Percentiles rank a stretch among this genome's conserved stretches.
Conservation (phyloP, 306 rosid species). For the Quercus gilva region DNA sequence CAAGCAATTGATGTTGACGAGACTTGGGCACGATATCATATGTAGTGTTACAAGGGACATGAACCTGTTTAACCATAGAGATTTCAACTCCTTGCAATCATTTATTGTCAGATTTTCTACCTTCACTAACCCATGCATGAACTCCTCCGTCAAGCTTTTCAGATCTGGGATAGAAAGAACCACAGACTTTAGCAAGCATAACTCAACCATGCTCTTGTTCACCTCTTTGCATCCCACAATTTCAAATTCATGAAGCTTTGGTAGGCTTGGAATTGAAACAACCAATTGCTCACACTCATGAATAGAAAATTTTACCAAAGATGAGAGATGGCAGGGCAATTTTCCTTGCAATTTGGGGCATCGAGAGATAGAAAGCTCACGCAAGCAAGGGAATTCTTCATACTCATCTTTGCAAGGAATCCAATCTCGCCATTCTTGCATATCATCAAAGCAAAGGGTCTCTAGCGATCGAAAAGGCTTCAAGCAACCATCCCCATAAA, state of each 20-base stretch:
- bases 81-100: too few relatives aligned
- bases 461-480: neutral
- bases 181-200: neutral
- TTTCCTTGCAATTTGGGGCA: neutral
- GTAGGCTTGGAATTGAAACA: neutral
- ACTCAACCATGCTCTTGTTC: neutral
- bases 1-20: too few relatives aligned
- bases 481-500: neutral
- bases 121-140: too few relatives aligned
- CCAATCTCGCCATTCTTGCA: neutral
- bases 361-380: neutral
- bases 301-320: neutral
- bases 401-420: neutral
- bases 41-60: too few relatives aligned
- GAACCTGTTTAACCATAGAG: too few relatives aligned
- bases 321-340: neutral
- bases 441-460: neutral
- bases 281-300: neutral
- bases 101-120: too few relatives aligned
- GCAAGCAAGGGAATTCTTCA: neutral
- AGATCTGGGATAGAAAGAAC: neutral
- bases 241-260: neutral
- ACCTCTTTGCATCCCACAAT: neutral
- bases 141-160: neutral
- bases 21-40: too few relatives aligned